Evolutionary conservation across 2,329 filamentous ascomycete genomes (phyloP).

Genomic region (Cladosporium cucumerinum): DNA sequence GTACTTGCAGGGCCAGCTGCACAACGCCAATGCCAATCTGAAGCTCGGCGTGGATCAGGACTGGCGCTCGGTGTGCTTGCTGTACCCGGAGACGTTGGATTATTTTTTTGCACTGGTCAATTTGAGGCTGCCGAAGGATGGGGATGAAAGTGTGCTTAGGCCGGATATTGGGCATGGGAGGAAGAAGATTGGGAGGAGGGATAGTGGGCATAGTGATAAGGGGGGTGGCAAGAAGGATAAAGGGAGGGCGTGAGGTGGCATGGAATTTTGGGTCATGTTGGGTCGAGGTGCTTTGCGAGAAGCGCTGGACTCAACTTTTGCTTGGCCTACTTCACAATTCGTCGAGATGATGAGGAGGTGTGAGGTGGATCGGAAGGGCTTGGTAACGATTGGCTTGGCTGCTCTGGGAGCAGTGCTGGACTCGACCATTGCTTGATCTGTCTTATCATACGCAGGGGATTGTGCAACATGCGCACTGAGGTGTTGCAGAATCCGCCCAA

Average conservation of each 20-base stretch:
- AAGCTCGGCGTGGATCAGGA: constrained; percentile 75
- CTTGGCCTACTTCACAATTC: no score
- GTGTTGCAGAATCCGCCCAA: background rate
- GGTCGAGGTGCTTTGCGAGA: background rate
- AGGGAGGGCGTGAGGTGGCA: constrained; percentile 12
- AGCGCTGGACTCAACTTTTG: background rate
- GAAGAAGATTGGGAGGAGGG: constrained; percentile 33
- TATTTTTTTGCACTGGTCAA: constrained; percentile 74
- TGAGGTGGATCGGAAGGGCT: no score
- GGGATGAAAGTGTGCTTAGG: constrained; percentile 27
- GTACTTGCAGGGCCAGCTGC: constrained; percentile 52
- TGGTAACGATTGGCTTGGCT: no score
- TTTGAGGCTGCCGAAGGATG: constrained; percentile 60
- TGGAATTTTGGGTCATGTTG: background rate
- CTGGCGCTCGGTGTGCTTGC: constrained; percentile 71
- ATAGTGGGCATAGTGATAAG: constrained; percentile 24
- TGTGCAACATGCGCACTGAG: background rate
- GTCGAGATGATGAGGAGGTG: no score
- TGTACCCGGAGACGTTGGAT: constrained; percentile 77
- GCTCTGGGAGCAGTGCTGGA: background rate
- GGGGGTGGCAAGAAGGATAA: constrained; percentile 24
- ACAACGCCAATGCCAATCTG: constrained; percentile 61
- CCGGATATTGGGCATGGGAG: constrained; percentile 13
- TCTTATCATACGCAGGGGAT: background rate
- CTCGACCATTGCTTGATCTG: background rate